Evolutionary conservation across 2,329 filamentous ascomycete species (phyloP).

Genomic region (Monosporascus sp.): DNA sequence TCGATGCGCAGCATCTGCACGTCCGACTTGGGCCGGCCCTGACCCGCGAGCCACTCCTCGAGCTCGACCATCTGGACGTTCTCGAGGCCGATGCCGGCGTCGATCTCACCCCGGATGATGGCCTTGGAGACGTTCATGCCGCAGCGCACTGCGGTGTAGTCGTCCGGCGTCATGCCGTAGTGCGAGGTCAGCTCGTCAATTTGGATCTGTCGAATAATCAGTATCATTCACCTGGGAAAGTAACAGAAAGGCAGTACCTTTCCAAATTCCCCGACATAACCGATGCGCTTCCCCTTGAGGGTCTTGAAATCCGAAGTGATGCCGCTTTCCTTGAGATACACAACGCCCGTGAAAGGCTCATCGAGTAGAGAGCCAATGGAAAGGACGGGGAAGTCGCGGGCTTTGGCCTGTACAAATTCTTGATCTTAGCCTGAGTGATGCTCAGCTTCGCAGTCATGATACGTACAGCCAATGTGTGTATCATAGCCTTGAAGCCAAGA

Average conservation of each 20-base stretch:
- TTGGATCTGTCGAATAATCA: constrained; percentile 49
- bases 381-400: constrained; percentile 66
- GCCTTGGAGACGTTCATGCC: constrained; percentile 79
- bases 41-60: constrained; percentile 65
- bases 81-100: constrained; percentile 72
- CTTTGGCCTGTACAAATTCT: constrained; percentile 54
- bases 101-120: constrained; percentile 67
- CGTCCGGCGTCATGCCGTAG: constrained; percentile 67
- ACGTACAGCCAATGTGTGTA: constrained; percentile 68
- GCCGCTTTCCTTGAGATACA: constrained; percentile 69
- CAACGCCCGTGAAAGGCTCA: constrained; percentile 74
- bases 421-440: constrained; percentile 1
- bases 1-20: constrained; percentile 80
- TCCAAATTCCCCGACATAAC: constrained; percentile 76
- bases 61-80: constrained; percentile 83
- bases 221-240: neutral
- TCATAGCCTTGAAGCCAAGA: constrained; percentile 80
- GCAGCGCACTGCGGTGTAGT: constrained; percentile 74
- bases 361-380: constrained; percentile 73
- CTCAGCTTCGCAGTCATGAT: neutral
- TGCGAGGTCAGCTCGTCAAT: constrained; percentile 76
- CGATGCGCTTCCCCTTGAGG: constrained; percentile 71
- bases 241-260: constrained; percentile 33
- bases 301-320: constrained; percentile 72
- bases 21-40: constrained; percentile 59